A percentile compares a stretch with the other conserved stretches of the same genome.
phyloP scores from a whole-genome alignment of 2,329 filamentous ascomycete genomes.

The Aspergillus calidoustus region DNA sequence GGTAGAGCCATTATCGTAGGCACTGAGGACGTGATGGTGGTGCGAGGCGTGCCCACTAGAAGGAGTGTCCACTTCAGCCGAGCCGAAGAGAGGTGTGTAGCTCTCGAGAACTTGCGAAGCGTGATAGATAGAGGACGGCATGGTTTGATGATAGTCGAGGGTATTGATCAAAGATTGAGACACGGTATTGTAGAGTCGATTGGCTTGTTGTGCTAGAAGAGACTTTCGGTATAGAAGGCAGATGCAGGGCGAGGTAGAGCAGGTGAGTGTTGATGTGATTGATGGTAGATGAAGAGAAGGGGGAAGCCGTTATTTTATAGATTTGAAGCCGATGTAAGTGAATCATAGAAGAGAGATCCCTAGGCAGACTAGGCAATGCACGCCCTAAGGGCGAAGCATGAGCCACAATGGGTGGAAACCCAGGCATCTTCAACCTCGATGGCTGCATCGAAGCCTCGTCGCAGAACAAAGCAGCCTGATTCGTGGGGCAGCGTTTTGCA shows the following conservation, averaged over 20 bases:
- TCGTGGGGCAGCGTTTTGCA: slow-evolving; percentile 2
- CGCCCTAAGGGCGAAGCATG: slow-evolving; percentile 5
- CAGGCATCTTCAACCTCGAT: slow-evolving; percentile 2
- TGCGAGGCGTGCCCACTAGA: background rate
- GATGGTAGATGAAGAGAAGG: background rate
- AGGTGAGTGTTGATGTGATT: background rate
- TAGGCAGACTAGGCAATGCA: background rate
- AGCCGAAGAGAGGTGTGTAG: slow-evolving; percentile 7
- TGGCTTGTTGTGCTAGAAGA: background rate
- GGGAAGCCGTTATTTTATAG: background rate
- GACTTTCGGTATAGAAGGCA: background rate
- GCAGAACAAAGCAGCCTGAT: slow-evolving; percentile 1
- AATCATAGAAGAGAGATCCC: slow-evolving; percentile 4
- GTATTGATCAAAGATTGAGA: background rate
- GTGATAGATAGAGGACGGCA: background rate
- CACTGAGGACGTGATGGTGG: background rate
- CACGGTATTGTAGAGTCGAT: background rate
- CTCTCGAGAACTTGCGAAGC: background rate
- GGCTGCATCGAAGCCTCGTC: background rate
- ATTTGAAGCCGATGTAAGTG: background rate
- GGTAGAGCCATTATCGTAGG: background rate
- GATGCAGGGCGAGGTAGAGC: background rate
- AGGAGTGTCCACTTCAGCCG: background rate
- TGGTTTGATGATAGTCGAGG: background rate
- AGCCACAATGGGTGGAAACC: slow-evolving; percentile 7